These are phyloP conservation scores for Fonsecaea monophora DNA, from an alignment of 2,329 filamentous ascomycete genomes.

Conservation along the genomic window DNA sequence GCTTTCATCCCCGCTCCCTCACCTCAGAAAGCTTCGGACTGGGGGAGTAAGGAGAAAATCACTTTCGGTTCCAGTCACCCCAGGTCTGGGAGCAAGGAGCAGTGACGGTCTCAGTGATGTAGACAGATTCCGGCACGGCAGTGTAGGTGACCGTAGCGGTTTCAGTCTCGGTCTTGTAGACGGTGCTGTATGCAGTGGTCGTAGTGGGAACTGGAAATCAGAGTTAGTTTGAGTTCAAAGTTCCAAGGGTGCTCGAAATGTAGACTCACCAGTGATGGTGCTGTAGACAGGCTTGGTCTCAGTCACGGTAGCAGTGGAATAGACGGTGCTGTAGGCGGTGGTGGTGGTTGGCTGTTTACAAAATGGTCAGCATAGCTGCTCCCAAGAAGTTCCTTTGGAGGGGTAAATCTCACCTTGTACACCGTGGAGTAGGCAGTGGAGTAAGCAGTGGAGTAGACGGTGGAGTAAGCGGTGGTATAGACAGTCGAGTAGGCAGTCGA, in stretches of 20 bases:
- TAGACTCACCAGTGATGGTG: conserved; percentile 4
- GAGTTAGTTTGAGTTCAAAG: not conserved
- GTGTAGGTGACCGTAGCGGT: not conserved
- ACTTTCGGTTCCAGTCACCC: conserved; percentile 5
- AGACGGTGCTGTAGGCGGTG: conserved; percentile 1
- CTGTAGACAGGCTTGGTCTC: conserved; percentile 5
- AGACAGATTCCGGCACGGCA: not conserved
- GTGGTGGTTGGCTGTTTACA: conserved; percentile 5
- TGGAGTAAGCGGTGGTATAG: conserved; percentile 9
- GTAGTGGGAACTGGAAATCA: not conserved
- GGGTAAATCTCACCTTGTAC: not conserved
- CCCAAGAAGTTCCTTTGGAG: not conserved
- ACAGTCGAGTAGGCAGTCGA: conserved; percentile 15
- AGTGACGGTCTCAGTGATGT: conserved; percentile 3
- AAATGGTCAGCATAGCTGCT: not conserved
- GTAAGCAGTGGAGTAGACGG: conserved; percentile 10
- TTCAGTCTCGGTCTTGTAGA: not conserved
- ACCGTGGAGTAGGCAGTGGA: conserved; percentile 9
- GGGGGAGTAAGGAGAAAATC: not conserved
- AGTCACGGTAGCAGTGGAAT: conserved; percentile 12
- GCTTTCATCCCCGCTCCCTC: not conserved
- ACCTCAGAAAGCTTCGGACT: not conserved
- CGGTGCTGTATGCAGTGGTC: not conserved
- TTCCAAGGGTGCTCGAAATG: not conserved
- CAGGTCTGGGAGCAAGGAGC: conserved; percentile 4